Base-by-base conservation (phyloP, 176 grass and related monocot species). In the barley (Hordeum vulgare) region DNA sequence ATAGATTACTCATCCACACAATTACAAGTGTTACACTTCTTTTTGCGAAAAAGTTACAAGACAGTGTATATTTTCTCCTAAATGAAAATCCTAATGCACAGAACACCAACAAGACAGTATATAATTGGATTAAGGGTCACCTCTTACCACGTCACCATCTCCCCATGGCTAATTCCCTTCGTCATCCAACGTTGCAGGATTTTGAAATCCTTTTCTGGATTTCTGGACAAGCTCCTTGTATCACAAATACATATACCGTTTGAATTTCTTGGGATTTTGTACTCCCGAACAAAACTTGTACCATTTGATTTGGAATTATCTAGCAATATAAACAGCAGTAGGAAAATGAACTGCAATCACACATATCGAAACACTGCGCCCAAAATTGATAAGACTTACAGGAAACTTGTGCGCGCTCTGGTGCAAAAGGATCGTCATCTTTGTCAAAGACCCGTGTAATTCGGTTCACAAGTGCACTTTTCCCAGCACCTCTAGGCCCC, bases 191-290 rank as follows among this genome's bases (percentile, higher is more conserved):
- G 27, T 11, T 84, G 72, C 70, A 94, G 78, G 39, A 84, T 86
- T 41, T 81, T 84, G 58, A 81, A 91, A 90, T 94, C 87, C 15
- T 81, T 83, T 69, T 87, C 62, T 39, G 10, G 60, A 18, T 74
- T 60, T 25, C 21, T 66, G 20, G 86, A 89, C 63, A 90, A 89
- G 81, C 83, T 82, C 23, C 71, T 71, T 42, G 95, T 94, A 84
- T 97, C 92, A 86, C 87, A 94, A 82, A 94, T 41, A 86, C 95
- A 97, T 70, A 94, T 81, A 18, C 88, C 86, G 66, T 79, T 89
- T 23, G 95, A 92, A 81, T 83, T 69, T 82, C 92, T 94, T 53
- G 88, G 81, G 54, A 92, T 78, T 91, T 78, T 82, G 65, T 94
- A 93, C 75, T 97, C 94, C 34, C 75, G 74, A 82, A 87, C 42